These are phyloP conservation scores for Moricandia moricandioides DNA, from an alignment of 345 rosid genomes.

Conservation along the genomic window DNA sequence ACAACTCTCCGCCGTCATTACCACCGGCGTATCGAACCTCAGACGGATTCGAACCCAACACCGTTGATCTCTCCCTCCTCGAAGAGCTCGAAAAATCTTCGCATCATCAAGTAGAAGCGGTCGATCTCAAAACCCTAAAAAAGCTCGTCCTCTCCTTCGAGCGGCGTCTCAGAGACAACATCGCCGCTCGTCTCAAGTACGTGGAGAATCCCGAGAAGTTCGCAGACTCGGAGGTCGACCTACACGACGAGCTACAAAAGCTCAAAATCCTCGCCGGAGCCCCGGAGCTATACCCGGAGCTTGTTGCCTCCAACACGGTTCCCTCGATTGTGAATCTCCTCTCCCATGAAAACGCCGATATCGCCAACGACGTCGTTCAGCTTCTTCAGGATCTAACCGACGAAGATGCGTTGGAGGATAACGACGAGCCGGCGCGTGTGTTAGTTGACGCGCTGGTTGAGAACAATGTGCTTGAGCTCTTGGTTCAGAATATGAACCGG, in stretches of 20 bases:
- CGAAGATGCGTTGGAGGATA: slow-evolving; percentile 84
- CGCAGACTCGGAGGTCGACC: slow-evolving; percentile 71
- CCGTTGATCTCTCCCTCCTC: slow-evolving; percentile 68
- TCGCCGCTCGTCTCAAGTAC: slow-evolving; percentile 93
- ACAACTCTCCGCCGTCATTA: slow-evolving; percentile 17
- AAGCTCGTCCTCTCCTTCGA: slow-evolving; percentile 92
- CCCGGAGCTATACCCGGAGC: slow-evolving; percentile 91
- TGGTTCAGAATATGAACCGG: slow-evolving; percentile 88
- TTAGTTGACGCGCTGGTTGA: slow-evolving; percentile 69
- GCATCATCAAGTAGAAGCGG: slow-evolving; percentile 55
- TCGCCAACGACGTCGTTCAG: slow-evolving; percentile 85
- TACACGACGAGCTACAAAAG: slow-evolving; percentile 88
- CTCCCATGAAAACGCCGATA: slow-evolving; percentile 80
- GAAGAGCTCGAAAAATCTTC: slow-evolving; percentile 88
- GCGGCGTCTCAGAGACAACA: slow-evolving; percentile 93
- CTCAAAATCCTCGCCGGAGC: slow-evolving; percentile 87
- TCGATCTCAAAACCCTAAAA: slow-evolving; percentile 76
- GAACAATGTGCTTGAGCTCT: slow-evolving; percentile 79
- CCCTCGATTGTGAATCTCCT: slow-evolving; percentile 84
- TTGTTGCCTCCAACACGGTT: slow-evolving; percentile 62
- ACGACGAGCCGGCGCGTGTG: slow-evolving; percentile 75
- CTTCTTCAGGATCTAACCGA: slow-evolving; percentile 89
- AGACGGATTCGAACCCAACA: slow-evolving; percentile 38
- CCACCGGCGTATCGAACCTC: slow-evolving; percentile 23
- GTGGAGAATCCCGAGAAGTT: slow-evolving; percentile 85